Percentiles rank a stretch among this genome's conserved stretches.
Evolutionary conservation across 306 rosid species (phyloP).

Genomic region (Corylus americana): DNA sequence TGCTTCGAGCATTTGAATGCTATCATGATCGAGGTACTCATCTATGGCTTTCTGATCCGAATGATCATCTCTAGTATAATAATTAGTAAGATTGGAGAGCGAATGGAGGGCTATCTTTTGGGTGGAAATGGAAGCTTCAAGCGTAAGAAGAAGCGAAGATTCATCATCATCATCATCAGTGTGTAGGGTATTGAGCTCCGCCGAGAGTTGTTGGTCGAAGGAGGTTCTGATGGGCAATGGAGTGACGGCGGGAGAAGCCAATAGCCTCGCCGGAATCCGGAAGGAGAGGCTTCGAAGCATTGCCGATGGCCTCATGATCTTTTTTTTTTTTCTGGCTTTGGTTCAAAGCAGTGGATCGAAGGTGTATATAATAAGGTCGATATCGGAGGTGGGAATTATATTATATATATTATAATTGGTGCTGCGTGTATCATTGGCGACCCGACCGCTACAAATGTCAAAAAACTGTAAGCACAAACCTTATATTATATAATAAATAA

Average conservation of each 20-base stretch:
- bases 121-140: slow-evolving; percentile 44
- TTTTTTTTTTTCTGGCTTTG: neutral
- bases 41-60: slow-evolving; percentile 27
- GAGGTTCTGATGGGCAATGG: slow-evolving; percentile 33
- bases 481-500: no score
- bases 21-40: slow-evolving; percentile 34
- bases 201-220: slow-evolving; percentile 33
- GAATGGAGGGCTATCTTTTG: slow-evolving; percentile 42
- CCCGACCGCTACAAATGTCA: neutral
- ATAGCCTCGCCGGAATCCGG: slow-evolving; percentile 10
- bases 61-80: neutral
- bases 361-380: no score
- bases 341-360: neutral
- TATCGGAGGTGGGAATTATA: neutral
- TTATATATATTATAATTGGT: neutral
- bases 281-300: slow-evolving; percentile 36
- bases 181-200: slow-evolving; percentile 28
- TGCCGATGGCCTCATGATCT: slow-evolving; percentile 22
- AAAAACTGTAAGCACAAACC: neutral
- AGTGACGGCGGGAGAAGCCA: slow-evolving; percentile 7
- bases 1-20: slow-evolving; percentile 42
- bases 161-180: neutral
- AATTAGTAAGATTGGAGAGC: slow-evolving; percentile 10
- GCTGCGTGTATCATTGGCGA: neutral
- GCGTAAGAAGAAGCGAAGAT: slow-evolving; percentile 25